phyloP scores from a whole-genome alignment of 257 asterid species.

The Gentiana straminea region DNA sequence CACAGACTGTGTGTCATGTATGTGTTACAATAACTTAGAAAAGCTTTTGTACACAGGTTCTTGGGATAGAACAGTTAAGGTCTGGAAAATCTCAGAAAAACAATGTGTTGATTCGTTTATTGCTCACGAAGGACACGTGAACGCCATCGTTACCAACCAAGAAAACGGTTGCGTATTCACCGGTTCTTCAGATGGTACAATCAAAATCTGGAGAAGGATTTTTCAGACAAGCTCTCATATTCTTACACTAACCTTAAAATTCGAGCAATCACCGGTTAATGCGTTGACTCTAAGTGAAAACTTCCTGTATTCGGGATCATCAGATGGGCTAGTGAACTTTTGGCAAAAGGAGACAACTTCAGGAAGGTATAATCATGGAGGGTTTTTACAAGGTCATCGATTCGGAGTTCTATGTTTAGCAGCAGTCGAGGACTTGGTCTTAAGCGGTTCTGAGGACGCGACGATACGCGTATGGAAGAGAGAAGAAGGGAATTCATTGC shows the following conservation, averaged over 20 bases:
- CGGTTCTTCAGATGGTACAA: constrained; percentile 54
- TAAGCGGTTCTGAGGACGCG: constrained; percentile 75
- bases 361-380: constrained; percentile 53
- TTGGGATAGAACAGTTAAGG: constrained; percentile 54
- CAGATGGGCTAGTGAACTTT: constrained; percentile 60
- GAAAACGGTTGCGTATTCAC: constrained; percentile 62
- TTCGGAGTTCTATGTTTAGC: constrained; percentile 56
- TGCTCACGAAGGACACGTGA: constrained; percentile 54
- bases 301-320: constrained; percentile 59
- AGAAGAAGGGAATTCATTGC: constrained; percentile 44
- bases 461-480: constrained; percentile 66
- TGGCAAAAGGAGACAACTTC: constrained; percentile 64
- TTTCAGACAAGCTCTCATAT: constrained; percentile 39
- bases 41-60: constrained; percentile 60
- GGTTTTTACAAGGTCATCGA: constrained; percentile 60
- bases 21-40: constrained; percentile 40
- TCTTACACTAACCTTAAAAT: constrained; percentile 52
- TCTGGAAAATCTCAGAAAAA: constrained; percentile 40
- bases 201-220: constrained; percentile 62
- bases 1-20: constrained; percentile 34
- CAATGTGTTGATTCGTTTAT: constrained; percentile 45
- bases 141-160: constrained; percentile 41
- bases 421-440: constrained; percentile 34
- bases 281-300: constrained; percentile 38
- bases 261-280: constrained; percentile 61